Evolutionary conservation across 768 basidiomycete genomes (phyloP), one percentile per base, ranked within the genome.

Genomic region (Lactifluus piperatus): DNA sequence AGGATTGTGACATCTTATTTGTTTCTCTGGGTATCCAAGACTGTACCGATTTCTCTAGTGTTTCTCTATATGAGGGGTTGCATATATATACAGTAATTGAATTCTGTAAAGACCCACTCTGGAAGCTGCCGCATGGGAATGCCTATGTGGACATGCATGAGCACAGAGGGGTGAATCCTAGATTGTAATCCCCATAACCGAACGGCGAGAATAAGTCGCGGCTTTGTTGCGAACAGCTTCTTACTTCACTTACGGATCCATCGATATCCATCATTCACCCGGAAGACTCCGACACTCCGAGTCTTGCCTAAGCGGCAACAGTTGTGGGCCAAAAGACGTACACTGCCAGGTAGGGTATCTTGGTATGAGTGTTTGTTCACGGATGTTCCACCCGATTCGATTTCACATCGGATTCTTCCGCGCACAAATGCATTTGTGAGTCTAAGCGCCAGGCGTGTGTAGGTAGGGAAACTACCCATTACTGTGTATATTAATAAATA

Each of bases 1-100:
- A 30, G 51, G 57, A 53, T 51, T 45, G 34, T 51, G 37, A 34
- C 56, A 50, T 50, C 39, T 16, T 37, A 20, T 30, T 49, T 56
- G 41, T 56, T 37, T 56, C 29, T 41, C 46, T 9, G n/a, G 32
- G 37, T 57, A 32, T 49, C 55, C 14, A 39, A 32, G 29, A 43
- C 39, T 1, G 37, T 48, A 39, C 36, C 13, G 9, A 24, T 46
- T 37, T 56, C 7, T 48, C 36, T n/a, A 20, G 7, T 14, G 24
- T 6, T 57, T 50, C 49, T 30, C 27, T 30, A n/a, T 34, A 22
- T 48, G 6, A 29, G 1, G 22, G 24, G 9, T 20, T 1, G 29
- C 14, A 8, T 50, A 41, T 57, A 50, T 49, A 34, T 34, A n/a
- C n/a, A n/a, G n/a, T n/a, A 30, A 41, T 56, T 10, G 37, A 37